These are phyloP conservation scores for Gossypium davidsonii DNA, from an alignment of 441 rosid genomes.

Conservation along the genomic window DNA sequence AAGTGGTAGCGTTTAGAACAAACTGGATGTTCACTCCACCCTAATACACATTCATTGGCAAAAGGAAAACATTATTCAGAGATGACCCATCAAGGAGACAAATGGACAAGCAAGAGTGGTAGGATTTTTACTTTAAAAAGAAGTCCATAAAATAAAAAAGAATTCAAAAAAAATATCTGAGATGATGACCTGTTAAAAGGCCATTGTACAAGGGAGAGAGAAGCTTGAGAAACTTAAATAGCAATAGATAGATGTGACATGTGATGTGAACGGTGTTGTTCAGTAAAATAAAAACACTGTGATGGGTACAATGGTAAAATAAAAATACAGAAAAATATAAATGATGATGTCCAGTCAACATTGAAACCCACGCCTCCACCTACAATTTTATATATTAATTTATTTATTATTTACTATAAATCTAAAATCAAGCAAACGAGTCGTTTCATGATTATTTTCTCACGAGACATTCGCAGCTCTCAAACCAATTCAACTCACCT, in stretches of 20 bases:
- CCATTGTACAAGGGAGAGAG: neutral
- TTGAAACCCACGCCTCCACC: neutral
- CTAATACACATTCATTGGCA: constrained; percentile 21
- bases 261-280: neutral
- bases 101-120: neutral
- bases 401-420: neutral
- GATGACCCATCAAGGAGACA: neutral
- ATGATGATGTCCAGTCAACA: neutral
- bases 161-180: neutral
- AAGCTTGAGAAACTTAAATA: neutral
- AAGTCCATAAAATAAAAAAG: neutral
- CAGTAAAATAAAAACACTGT: neutral
- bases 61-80: neutral
- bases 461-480: constrained; percentile 10
- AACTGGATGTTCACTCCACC: constrained; percentile 77
- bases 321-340: neutral
- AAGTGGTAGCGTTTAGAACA: constrained; percentile 67
- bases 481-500: neutral
- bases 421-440: neutral
- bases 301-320: constrained; percentile 3
- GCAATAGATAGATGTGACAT: neutral
- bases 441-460: neutral
- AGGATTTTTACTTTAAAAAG: neutral
- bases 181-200: neutral
- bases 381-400: neutral